phyloP scores from a whole-genome alignment of 225 moss, liverwort and hornwort species.

The Bryoerythrophyllum caledonicum region DNA sequence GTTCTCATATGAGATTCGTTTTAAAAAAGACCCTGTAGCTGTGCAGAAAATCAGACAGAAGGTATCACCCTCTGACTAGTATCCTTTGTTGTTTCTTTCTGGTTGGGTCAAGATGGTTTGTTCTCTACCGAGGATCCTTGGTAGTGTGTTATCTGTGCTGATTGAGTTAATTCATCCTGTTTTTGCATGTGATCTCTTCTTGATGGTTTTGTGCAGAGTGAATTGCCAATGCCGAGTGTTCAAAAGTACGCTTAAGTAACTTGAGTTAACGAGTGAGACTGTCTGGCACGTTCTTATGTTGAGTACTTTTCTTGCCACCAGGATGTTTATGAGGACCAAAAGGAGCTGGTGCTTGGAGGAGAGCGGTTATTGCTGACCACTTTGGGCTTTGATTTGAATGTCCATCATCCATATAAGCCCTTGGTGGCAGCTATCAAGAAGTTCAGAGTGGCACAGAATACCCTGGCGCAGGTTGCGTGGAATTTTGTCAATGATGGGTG shows the following conservation, averaged over 20 bases:
- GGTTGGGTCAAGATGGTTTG: not conserved
- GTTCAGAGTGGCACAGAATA: constrained; percentile 89
- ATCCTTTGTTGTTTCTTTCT: constrained; percentile 13
- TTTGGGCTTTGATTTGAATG: constrained; percentile 86
- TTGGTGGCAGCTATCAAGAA: constrained; percentile 92
- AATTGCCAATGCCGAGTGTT: constrained; percentile 9
- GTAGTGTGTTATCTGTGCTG: constrained; percentile 13
- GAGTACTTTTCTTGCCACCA: constrained; percentile 26
- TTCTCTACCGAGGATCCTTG: constrained; percentile 9
- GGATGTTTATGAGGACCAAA: constrained; percentile 88
- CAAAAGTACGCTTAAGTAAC: constrained; percentile 1
- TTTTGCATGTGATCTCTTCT: constrained; percentile 5
- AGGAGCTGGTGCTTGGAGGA: constrained; percentile 84
- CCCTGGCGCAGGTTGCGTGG: constrained; percentile 98
- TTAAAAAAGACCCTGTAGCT: constrained; percentile 82
- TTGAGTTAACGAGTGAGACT: constrained; percentile 13
- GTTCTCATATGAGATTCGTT: constrained; percentile 80
- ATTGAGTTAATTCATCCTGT: constrained; percentile 9
- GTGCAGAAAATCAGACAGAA: constrained; percentile 77
- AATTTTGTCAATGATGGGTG: constrained; percentile 99
- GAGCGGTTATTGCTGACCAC: constrained; percentile 90
- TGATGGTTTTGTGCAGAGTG: constrained; percentile 15
- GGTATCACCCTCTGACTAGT: constrained; percentile 30
- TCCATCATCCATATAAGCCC: constrained; percentile 95
- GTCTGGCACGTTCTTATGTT: constrained; percentile 22